Base-by-base conservation (phyloP, 495 filamentous ascomycete species). In the Aspergillus conjunctus region DNA sequence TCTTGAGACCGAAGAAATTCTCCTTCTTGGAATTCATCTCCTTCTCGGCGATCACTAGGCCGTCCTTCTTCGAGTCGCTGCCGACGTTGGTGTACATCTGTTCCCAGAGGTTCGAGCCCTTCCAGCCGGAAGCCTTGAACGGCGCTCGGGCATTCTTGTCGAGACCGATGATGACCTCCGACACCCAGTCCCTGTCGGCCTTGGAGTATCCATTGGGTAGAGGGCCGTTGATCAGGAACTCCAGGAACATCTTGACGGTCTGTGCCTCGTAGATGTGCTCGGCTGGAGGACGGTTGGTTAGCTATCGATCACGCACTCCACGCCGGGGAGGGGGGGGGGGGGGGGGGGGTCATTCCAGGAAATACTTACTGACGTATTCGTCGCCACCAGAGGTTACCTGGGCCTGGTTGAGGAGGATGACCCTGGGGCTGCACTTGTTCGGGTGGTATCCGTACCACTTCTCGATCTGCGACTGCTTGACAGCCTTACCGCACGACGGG, bases 221-320 rank as follows among this genome's bases (percentile, higher is more conserved):
- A 18, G 30, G 30, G 18, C 30, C 33, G 12, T 34, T 17, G 51
- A 39, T 54, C 9, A 54, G 30, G 33, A 54, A 54, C 34, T 54
- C 51, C 11, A 54, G 33, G 17, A 54, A 54, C 11, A 1, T 1
- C 30, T 54, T 34, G 14, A 54, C 3, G 8, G 32, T 39, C 8
- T 34, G 17, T 33, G 51, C 32, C 31, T 54, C 51, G 51, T 54
- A 54, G 26, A 54, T 33, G 33, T 54, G 51, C 32, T 54, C 51
- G 8, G 51, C 51, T 54, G 30, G 8, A 17, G 3, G 1, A 33
- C 37, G 10, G 34, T 39, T 34, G 17, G 33, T 17, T 17, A 39
- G 12, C 9, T 37, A 37, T 37, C 6, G 12, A 37, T 37, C 6
- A 7, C 12, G 33, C 33, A n/a, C 12, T 7, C 33, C 33, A 12